These are phyloP conservation scores for Phialophora expanda DNA, from an alignment of 2,329 filamentous ascomycete genomes.

Conservation along the genomic window DNA sequence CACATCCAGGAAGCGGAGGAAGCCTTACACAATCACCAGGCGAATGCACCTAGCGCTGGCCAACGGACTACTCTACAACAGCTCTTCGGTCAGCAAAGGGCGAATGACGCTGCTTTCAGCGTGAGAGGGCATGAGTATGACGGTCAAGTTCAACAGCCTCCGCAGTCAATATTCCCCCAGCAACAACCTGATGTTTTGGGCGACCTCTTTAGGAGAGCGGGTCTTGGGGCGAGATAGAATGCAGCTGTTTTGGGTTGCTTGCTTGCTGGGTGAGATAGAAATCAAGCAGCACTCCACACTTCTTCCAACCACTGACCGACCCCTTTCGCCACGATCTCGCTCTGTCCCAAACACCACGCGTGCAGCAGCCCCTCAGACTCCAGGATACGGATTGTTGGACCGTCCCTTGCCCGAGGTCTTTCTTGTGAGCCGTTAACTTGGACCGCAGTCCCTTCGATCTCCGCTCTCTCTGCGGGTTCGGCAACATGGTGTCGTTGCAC, in stretches of 20 bases:
- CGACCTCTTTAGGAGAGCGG: conserved; percentile 52
- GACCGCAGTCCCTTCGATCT: conserved; percentile 34
- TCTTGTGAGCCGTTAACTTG: conserved; percentile 29
- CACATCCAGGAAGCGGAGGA: conserved; percentile 47
- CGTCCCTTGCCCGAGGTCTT: conserved; percentile 46
- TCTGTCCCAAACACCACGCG: conserved; percentile 62
- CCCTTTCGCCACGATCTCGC: conserved; percentile 58
- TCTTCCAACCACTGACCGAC: conserved; percentile 56
- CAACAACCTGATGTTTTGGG: conserved; percentile 47
- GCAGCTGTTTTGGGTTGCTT: not conserved
- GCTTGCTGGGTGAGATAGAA: not conserved
- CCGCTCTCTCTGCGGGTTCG: conserved; percentile 3
- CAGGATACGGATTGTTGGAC: conserved; percentile 60
- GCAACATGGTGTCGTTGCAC: conserved; percentile 12
- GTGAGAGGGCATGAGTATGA: conserved; percentile 52
- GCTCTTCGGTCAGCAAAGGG: conserved; percentile 61
- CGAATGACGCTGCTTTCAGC: conserved; percentile 58
- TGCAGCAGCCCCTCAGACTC: conserved; percentile 59
- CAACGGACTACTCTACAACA: conserved; percentile 60
- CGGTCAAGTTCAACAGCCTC: conserved; percentile 11
- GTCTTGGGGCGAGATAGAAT: conserved; percentile 42
- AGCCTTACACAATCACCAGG: conserved; percentile 38
- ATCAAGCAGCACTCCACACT: conserved; percentile 41
- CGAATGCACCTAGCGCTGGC: conserved; percentile 51
- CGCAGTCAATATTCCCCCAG: conserved; percentile 3